Evolutionary conservation across 2,329 filamentous ascomycete species (phyloP), one percentile per base, ranked within the genome.

Genomic region (Grosmannia huntii): DNA sequence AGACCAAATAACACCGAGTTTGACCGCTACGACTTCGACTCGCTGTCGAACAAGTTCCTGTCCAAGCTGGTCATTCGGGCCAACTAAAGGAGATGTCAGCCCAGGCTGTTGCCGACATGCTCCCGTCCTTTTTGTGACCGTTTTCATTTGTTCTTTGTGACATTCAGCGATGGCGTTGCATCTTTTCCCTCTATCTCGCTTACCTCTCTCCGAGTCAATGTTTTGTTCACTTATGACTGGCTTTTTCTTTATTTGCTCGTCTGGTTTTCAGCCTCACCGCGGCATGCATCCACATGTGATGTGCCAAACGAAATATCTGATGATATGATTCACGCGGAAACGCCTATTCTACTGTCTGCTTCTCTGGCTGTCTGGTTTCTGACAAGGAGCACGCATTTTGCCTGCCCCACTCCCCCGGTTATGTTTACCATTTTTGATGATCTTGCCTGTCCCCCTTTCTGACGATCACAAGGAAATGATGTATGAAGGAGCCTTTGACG

Each of bases 51-150:
- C 79, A 97, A 96, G 78, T 96, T 97, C 77, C 76, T 96, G 65
- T 95, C 91, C 44, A 95, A 95, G 75, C 83, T 97, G 68, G 91
- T 96, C 70, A 96, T 96, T 72, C 90, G 92, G 66, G 89, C 92
- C 68, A 95, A 95, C 76, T 95, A 79, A 70, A n/a, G 19, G 5
- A 25, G 21, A n/a, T 44, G 38, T 44, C 16, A 1, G 16, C 38
- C 38, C 19, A n/a, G 16, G 16, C 19, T 44, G 16, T n/a, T 44
- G 19, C 38, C 38, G 16, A 9, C 38, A 44, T 12, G n/a, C 38
- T 44, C 23, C 31, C 52, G 36, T 33, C 19, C 38, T 27, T n/a
- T n/a, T 44, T 21, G 21, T 36, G 3, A 14, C 21, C 19, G 33
- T 38, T 50, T n/a, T 54, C 44, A 44, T 44, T 41, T 51, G 60